Evolutionary conservation across 768 basidiomycete genomes (phyloP), one percentile per base, ranked within the genome.

Genomic region (Dioszegia aurantiaca): DNA sequence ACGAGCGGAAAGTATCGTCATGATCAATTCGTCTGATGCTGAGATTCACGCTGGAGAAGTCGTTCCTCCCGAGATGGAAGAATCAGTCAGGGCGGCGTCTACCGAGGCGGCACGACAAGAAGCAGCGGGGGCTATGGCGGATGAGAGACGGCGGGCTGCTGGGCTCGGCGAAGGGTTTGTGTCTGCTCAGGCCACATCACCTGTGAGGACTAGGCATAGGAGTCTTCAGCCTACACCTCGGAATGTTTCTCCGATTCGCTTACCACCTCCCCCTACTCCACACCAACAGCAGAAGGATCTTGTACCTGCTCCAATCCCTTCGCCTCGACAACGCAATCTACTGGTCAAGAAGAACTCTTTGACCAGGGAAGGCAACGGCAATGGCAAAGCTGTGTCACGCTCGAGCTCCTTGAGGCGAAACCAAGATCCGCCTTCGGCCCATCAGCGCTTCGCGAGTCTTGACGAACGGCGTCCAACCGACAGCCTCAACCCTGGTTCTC

Each of bases 311-410:
- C 37, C 5, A 19, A 44, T 24, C 27, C 40, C 42, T 14, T 21
- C 51, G 3, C 52, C 58, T n/a, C 58, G 58, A 4, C 58, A 59
- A 33, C 49, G 58, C 9, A 59, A 59, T 33, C 1, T 59, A 11
- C 52, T 59, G 16, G 43, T 59, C 28, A 59, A 59, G 24, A 59
- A 53, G 28, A 6, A 40, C 11, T 59, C 58, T 10, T 23, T 59
- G 28, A 19, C 33, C 16, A 23, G 44, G 28, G 30, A 45, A 11
- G n/a, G 27, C 26, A 43, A 23, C 3, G 33, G 33, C 8, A 33
- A 33, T 33, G 14, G 6, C 33, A 10, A 43, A 33, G 30, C 54
- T 17, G 28, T 6, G 2, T 45, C 54, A 4, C 41, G 54, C 10
- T 17, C 17, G 2, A 55, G 24, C 21, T 45, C 42, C 17, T 28